phyloP scores from a whole-genome alignment of 768 basidiomycete genomes.

The Asterophora lycoperdoides region DNA sequence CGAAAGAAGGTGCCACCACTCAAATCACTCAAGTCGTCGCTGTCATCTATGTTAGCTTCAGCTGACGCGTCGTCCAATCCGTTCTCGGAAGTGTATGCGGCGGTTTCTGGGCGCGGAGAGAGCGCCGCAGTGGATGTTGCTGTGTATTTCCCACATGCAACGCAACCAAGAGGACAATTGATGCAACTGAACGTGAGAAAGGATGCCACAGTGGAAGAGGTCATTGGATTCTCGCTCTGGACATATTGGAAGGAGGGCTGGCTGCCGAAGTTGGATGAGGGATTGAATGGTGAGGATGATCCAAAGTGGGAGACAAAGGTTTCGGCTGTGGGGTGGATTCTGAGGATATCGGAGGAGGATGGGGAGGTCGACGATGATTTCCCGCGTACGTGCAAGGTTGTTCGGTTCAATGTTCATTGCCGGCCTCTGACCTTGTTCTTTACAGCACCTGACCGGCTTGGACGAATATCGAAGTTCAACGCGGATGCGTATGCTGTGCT shows the following conservation, averaged over 20 bases:
- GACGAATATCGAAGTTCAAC: conserved; percentile 83
- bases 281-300: conserved; percentile 54
- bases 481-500: conserved; percentile 87
- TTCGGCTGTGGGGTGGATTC: conserved; percentile 84
- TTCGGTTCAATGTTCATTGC: conserved; percentile 13
- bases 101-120: conserved; percentile 75
- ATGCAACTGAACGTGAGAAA: conserved; percentile 75
- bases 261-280: conserved; percentile 73
- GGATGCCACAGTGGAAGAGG: conserved; percentile 92
- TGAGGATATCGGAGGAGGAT: conserved; percentile 93
- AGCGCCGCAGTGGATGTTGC: conserved; percentile 59
- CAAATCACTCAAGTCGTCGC: conserved; percentile 51
- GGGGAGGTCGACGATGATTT: conserved; percentile 99
- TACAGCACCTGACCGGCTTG: conserved; percentile 86
- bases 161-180: conserved; percentile 51
- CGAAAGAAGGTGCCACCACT: conserved; percentile 45
- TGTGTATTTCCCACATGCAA: conserved; percentile 84
- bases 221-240: conserved; percentile 89
- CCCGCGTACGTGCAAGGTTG: conserved; percentile 61
- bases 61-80: conserved; percentile 72
- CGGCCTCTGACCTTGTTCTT: conserved; percentile 4
- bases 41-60: conserved; percentile 72
- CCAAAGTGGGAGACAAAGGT: conserved; percentile 53
- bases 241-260: conserved; percentile 90
- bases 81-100: conserved; percentile 81